A percentile compares a stretch with the other conserved stretches of the same genome.
Evolutionary conservation across 495 filamentous ascomycete species (phyloP).

Genomic region (Hypoxylon lenormandii): DNA sequence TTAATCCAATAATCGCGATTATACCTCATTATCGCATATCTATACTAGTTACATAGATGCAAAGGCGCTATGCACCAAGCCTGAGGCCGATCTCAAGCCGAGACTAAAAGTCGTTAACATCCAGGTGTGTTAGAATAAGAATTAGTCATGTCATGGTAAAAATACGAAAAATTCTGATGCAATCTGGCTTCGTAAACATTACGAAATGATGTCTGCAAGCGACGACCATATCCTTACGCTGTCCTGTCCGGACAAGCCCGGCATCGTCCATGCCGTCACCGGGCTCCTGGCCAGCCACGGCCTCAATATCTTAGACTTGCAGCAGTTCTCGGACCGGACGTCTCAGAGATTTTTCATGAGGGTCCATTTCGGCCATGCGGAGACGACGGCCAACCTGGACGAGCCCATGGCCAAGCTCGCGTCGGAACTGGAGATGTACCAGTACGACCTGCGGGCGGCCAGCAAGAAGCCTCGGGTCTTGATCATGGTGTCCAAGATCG

Average conservation of each 20-base stretch:
- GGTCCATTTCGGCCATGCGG: conserved; percentile 72
- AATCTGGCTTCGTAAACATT: conserved; percentile 26
- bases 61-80: conserved; percentile 47
- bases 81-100: conserved; percentile 47
- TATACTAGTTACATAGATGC: conserved; percentile 27
- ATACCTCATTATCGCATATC: conserved; percentile 27
- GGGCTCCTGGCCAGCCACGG: conserved; percentile 72
- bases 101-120: conserved; percentile 30
- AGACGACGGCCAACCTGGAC: conserved; percentile 59
- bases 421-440: conserved; percentile 66
- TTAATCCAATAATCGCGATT: conserved; percentile 21
- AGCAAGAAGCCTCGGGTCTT: conserved; percentile 74
- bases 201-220: conserved; percentile 42
- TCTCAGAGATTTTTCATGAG: conserved; percentile 81
- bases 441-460: conserved; percentile 70
- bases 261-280: conserved; percentile 81
- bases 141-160: conserved; percentile 43
- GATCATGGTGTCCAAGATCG: conserved; percentile 86
- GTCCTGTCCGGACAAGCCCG: conserved; percentile 78
- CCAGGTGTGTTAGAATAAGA: conserved; percentile 15
- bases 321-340: conserved; percentile 76
- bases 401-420: conserved; percentile 68
- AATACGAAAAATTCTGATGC: conserved; percentile 28
- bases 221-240: conserved; percentile 77
- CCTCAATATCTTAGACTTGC: conserved; percentile 79